Percentiles rank a stretch among this genome's conserved stretches.
phyloP scores from a whole-genome alignment of 352 stramenopile species.

The Phytophthora lateralis region DNA sequence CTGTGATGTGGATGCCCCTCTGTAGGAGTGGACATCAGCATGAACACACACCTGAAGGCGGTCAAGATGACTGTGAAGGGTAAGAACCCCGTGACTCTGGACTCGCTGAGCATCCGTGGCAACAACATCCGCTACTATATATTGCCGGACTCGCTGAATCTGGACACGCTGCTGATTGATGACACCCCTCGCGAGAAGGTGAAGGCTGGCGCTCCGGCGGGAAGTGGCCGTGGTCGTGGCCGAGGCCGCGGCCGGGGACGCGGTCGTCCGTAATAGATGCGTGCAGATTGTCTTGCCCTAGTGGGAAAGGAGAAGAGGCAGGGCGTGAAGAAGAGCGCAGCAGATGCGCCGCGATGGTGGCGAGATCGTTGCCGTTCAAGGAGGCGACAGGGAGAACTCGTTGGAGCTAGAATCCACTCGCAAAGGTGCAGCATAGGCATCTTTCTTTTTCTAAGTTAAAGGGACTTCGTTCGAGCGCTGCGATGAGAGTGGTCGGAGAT shows the following conservation, averaged over 20 bases:
- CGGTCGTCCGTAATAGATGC: conserved; percentile 44
- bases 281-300: conserved; percentile 7
- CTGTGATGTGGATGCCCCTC: not conserved
- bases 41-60: conserved; percentile 99
- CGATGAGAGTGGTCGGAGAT: conserved; percentile 3
- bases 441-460: conserved; percentile 46
- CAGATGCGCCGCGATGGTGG: conserved; percentile 12
- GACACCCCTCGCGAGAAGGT: conserved; percentile 97
- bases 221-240: conserved; percentile 77
- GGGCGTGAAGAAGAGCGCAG: conserved; percentile 11
- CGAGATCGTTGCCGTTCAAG: conserved; percentile 16
- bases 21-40: conserved; percentile 97
- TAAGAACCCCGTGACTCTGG: conserved; percentile 97
- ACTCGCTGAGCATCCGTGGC: conserved; percentile 97
- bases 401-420: conserved; percentile 23
- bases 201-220: conserved; percentile 65
- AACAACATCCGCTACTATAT: conserved; percentile 98
- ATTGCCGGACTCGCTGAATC: conserved; percentile 96
- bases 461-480: conserved; percentile 29
- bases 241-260: conserved; percentile 77
- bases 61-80: conserved; percentile 98
- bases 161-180: conserved; percentile 98
- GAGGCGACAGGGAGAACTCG: conserved; percentile 13
- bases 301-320: not conserved
- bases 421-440: conserved; percentile 25